Evolutionary conservation across 2,329 filamentous ascomycete genomes (phyloP).

Genomic region (Alternaria arbusti): DNA sequence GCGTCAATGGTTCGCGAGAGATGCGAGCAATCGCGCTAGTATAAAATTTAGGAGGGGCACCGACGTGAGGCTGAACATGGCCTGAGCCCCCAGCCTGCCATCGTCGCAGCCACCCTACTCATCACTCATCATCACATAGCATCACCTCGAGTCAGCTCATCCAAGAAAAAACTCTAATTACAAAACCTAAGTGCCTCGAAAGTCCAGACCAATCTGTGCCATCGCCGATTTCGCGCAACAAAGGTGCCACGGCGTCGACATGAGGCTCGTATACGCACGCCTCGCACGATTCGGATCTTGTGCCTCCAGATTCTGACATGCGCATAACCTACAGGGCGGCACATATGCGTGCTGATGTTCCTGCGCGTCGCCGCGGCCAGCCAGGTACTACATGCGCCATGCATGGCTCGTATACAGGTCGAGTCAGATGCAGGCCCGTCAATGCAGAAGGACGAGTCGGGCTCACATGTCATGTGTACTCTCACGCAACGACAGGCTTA

Average conservation of each 20-base stretch:
- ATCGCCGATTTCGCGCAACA: not conserved
- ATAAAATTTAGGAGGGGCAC: conserved; percentile 36
- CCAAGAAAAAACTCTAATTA: not conserved
- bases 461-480: not conserved
- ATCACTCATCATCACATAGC: not conserved
- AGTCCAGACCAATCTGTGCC: not conserved
- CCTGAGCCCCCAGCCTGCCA: not conserved
- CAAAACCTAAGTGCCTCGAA: not conserved
- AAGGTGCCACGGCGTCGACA: conserved; percentile 11
- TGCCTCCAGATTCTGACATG: conserved; percentile 8
- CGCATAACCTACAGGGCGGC: conserved; percentile 4
- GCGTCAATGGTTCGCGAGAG: conserved; percentile 30
- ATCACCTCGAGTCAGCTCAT: not conserved
- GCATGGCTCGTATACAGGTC: not conserved
- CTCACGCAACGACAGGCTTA: not conserved
- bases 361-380: conserved; percentile 11
- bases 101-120: not conserved
- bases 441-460: not conserved
- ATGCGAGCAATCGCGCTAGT: conserved; percentile 25
- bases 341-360: conserved; percentile 1
- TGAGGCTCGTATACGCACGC: conserved; percentile 7
- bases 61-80: not conserved
- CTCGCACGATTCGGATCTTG: not conserved
- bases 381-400: not conserved
- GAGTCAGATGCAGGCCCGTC: conserved; percentile 3